Evolutionary conservation across 257 asterid genomes (phyloP).

Genomic region (Petunia axillaris): DNA sequence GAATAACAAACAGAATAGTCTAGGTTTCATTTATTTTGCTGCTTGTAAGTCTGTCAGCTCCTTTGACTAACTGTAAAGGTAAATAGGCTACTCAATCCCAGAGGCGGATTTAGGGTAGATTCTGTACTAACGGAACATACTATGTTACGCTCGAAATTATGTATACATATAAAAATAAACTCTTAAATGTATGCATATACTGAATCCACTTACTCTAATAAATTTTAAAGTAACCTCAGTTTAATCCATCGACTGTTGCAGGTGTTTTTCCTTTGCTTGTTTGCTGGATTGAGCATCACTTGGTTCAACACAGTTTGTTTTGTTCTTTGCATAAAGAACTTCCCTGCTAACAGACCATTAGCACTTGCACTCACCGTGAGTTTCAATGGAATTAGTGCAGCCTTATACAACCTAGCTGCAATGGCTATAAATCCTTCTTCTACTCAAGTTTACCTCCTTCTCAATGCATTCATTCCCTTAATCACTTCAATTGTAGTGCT

Average conservation of each 20-base stretch:
- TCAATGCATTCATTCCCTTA: slow-evolving; percentile 75
- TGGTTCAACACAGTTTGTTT: slow-evolving; percentile 97
- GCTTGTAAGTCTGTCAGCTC: neutral
- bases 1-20: too few species aligned
- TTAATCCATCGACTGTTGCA: slow-evolving; percentile 30
- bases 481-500: slow-evolving; percentile 56
- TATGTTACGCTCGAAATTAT: too few species aligned
- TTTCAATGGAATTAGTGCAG: slow-evolving; percentile 89
- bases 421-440: slow-evolving; percentile 60
- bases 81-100: too few species aligned
- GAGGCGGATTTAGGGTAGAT: too few species aligned
- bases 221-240: neutral
- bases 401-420: slow-evolving; percentile 78
- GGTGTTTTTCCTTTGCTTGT: slow-evolving; percentile 77
- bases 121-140: too few species aligned
- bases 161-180: too few species aligned
- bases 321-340: slow-evolving; percentile 82
- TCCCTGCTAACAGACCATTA: slow-evolving; percentile 71
- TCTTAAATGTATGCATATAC: neutral
- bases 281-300: slow-evolving; percentile 88
- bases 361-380: slow-evolving; percentile 88
- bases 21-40: too few species aligned
- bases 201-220: neutral
- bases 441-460: slow-evolving; percentile 66
- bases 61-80: too few species aligned